These are phyloP conservation scores for Dalbergia cultrata DNA, from an alignment of 306 rosid genomes.

Conservation along the genomic window DNA sequence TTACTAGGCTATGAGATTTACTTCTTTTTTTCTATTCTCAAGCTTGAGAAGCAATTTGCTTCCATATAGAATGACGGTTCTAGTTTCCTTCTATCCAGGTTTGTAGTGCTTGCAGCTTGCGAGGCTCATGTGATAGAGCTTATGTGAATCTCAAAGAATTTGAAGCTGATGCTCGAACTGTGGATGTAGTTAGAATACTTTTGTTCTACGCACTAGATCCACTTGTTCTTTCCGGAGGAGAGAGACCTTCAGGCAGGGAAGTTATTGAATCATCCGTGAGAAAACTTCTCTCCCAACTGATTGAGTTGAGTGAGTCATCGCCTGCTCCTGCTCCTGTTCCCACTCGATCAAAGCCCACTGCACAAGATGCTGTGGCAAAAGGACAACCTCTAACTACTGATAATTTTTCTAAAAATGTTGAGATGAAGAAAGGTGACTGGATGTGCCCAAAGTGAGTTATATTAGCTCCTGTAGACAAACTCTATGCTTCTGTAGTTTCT, in stretches of 20 bases:
- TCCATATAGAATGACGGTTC: constrained; percentile 22
- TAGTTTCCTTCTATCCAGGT: constrained; percentile 65
- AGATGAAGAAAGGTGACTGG: constrained; percentile 91
- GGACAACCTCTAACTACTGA: constrained; percentile 45
- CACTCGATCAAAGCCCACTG: constrained; percentile 55
- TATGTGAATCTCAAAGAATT: constrained; percentile 72
- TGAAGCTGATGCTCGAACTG: constrained; percentile 83
- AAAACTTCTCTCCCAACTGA: constrained; percentile 77
- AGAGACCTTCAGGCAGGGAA: constrained; percentile 77
- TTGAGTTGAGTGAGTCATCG: constrained; percentile 70
- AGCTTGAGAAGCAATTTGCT: constrained; percentile 35
- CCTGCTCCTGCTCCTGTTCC: constrained; percentile 61
- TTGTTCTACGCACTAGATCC: constrained; percentile 83
- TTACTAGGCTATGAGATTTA: constrained; percentile 4
- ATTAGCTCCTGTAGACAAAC: constrained; percentile 19
- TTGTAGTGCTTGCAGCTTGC: constrained; percentile 82
- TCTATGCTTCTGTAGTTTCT: constrained; percentile 10
- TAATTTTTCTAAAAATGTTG: constrained; percentile 52
- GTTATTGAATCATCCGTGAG: constrained; percentile 74
- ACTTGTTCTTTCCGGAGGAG: constrained; percentile 70
- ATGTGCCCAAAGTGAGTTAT: constrained; percentile 82
- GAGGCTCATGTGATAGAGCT: constrained; percentile 94
- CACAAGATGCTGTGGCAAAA: constrained; percentile 40
- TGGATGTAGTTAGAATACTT: constrained; percentile 87
- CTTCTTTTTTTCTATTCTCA: neutral